These are phyloP conservation scores for Cordyceps cateniannulata DNA, from an alignment of 2,329 filamentous ascomycete genomes.

Conservation along the genomic window DNA sequence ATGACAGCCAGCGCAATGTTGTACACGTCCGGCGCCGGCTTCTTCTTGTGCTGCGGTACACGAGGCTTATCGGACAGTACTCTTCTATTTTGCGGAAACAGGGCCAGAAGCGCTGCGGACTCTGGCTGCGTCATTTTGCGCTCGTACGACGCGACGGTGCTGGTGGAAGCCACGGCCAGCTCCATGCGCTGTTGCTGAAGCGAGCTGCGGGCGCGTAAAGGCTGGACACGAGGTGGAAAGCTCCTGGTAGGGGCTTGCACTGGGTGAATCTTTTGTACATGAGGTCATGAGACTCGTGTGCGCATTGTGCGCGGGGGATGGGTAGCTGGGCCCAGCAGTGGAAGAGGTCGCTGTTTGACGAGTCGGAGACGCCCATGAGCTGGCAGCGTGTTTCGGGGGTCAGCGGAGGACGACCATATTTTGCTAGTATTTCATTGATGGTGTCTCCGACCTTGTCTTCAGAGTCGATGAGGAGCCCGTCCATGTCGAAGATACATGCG, in stretches of 20 bases:
- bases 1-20: conserved; percentile 59
- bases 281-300: conserved; percentile 22
- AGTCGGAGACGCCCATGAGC: conserved; percentile 56
- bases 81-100: conserved; percentile 46
- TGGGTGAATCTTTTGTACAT: conserved; percentile 23
- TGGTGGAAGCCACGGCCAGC: conserved; percentile 62
- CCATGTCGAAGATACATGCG: conserved; percentile 69
- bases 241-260: conserved; percentile 58
- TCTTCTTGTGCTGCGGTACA: conserved; percentile 57
- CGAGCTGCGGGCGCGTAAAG: conserved; percentile 26
- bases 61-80: conserved; percentile 61
- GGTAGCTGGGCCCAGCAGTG: conserved; percentile 61
- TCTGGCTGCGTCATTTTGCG: conserved; percentile 46
- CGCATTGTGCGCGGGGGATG: conserved; percentile 43
- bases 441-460: conserved; percentile 63
- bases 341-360: conserved; percentile 48
- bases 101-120: conserved; percentile 20
- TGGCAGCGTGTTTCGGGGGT: conserved; percentile 65
- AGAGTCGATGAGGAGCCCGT: conserved; percentile 65
- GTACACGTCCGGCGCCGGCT: conserved; percentile 70
- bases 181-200: conserved; percentile 38
- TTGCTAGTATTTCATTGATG: conserved; percentile 56
- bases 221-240: conserved; percentile 44
- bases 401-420: conserved; percentile 52
- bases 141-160: conserved; percentile 49